These are phyloP conservation scores for Ceratocystis lukuohia DNA, from an alignment of 2,329 filamentous ascomycete species.

Conservation along the genomic window DNA sequence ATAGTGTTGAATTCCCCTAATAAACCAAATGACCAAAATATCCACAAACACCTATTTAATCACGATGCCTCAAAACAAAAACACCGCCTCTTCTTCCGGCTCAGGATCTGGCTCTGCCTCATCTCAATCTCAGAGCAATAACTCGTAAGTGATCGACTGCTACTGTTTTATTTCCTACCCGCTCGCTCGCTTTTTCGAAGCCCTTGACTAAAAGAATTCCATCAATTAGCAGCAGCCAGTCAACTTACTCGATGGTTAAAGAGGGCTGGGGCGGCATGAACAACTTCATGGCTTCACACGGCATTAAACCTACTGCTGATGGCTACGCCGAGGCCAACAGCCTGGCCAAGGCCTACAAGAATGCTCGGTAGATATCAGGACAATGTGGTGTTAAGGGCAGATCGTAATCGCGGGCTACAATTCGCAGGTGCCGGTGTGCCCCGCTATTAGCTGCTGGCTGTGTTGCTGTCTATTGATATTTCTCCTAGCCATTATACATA, in stretches of 20 bases:
- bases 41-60: not conserved
- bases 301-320: not conserved
- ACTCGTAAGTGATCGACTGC: not conserved
- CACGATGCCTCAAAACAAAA: not conserved
- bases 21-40: not conserved
- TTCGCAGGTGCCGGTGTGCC: not conserved
- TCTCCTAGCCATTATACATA: not conserved
- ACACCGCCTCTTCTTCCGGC: not conserved
- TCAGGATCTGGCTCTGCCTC: not conserved
- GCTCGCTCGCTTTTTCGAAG: not conserved
- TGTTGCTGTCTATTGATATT: not conserved
- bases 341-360: not conserved
- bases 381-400: not conserved
- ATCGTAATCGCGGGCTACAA: too few species aligned
- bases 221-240: conserved; percentile 24
- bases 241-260: conserved; percentile 8
- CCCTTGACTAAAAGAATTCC: not conserved
- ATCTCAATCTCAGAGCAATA: not conserved
- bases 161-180: not conserved
- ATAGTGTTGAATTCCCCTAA: too few species aligned
- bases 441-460: not conserved
- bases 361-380: not conserved
- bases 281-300: not conserved
- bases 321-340: not conserved
- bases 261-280: not conserved